These are phyloP conservation scores for Leucocoprinus birnbaumii DNA, from an alignment of 768 basidiomycete species.

Conservation along the genomic window DNA sequence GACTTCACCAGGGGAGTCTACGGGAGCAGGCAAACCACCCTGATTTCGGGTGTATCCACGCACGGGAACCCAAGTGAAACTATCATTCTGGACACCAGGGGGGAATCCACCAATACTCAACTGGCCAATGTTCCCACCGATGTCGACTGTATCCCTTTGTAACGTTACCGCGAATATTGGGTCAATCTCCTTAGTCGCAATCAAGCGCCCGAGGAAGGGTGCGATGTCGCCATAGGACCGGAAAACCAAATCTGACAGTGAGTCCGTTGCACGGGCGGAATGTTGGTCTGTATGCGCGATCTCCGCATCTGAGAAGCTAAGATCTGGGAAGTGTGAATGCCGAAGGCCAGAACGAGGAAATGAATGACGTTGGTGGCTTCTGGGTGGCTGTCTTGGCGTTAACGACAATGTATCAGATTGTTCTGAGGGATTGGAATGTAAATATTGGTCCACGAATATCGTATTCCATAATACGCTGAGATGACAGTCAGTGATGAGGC, in stretches of 20 bases:
- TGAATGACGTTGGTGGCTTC: constrained; percentile 21
- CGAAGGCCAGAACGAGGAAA: constrained; percentile 20
- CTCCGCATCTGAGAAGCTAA: constrained; percentile 17
- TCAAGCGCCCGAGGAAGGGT: constrained; percentile 46
- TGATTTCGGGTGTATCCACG: constrained; percentile 48
- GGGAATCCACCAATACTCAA: constrained; percentile 70
- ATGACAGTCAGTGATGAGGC: background rate
- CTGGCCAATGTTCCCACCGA: constrained; percentile 67
- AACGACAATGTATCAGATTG: background rate
- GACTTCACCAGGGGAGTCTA: constrained; percentile 61
- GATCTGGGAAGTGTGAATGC: constrained; percentile 24
- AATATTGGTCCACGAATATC: constrained; percentile 26
- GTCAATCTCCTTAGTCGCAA: constrained; percentile 30
- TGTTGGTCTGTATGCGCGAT: constrained; percentile 11
- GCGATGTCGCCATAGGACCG: constrained; percentile 38
- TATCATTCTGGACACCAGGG: constrained; percentile 37
- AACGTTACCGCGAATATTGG: constrained; percentile 54
- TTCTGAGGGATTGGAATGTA: background rate
- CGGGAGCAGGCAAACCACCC: constrained; percentile 54
- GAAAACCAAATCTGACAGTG: constrained; percentile 19
- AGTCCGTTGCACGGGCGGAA: background rate
- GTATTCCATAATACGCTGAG: constrained; percentile 45
- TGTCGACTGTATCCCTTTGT: constrained; percentile 64
- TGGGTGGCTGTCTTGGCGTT: background rate
- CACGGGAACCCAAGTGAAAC: constrained; percentile 65